Conservation (phyloP, 495 filamentous ascomycete genomes). For the Xylaria castorea region DNA sequence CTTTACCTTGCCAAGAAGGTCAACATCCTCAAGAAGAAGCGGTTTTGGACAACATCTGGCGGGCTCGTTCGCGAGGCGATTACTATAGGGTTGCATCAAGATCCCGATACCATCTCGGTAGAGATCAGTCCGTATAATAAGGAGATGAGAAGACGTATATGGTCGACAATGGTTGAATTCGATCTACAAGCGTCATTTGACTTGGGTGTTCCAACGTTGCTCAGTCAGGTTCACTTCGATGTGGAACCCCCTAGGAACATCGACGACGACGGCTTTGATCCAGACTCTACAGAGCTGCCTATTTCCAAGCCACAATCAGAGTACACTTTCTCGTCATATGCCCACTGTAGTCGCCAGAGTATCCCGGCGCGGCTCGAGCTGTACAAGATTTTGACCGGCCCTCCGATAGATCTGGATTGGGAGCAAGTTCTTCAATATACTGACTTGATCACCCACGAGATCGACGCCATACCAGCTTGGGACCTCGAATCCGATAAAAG, state of each 20-base stretch:
- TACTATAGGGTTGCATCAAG: conserved; percentile 41
- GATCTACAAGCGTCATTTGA: conserved; percentile 47
- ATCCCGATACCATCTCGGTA: conserved; percentile 35
- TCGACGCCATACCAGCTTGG: conserved; percentile 44
- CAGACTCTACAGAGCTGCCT: conserved; percentile 38
- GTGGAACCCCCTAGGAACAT: conserved; percentile 40
- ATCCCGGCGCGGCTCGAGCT: conserved; percentile 41
- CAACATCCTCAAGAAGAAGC: conserved; percentile 45
- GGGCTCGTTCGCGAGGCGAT: conserved; percentile 40
- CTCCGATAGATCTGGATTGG: conserved; percentile 35
- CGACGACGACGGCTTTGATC: conserved; percentile 42
- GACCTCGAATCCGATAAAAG: conserved; percentile 33
- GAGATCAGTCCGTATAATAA: conserved; percentile 39
- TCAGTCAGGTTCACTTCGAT: conserved; percentile 39
- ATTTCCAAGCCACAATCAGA: conserved; percentile 34
- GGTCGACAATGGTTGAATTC: conserved; percentile 44
- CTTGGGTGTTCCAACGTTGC: conserved; percentile 43
- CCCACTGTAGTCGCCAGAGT: conserved; percentile 41
- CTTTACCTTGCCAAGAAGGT: conserved; percentile 45
- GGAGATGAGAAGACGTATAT: conserved; percentile 46
- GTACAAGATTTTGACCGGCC: conserved; percentile 38
- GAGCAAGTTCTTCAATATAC: conserved; percentile 46
- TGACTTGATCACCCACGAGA: conserved; percentile 42
- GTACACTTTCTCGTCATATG: conserved; percentile 44
- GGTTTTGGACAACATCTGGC: conserved; percentile 44